Evolutionary conservation across 495 filamentous ascomycete species (phyloP).

Genomic region (Hyaloscypha hepaticicola): DNA sequence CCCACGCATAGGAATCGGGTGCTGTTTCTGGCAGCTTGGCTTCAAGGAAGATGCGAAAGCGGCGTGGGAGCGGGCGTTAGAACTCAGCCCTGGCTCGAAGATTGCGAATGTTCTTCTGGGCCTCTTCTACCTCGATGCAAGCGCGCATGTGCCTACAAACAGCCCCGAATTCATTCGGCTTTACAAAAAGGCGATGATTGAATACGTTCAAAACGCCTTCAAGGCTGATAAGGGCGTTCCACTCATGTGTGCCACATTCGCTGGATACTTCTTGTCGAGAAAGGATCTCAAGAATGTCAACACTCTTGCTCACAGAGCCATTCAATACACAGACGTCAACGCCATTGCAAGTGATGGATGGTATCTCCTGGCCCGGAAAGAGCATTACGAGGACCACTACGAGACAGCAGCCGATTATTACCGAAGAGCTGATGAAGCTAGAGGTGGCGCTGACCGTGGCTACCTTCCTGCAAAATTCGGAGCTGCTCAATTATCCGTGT

Average conservation of each 20-base stretch:
- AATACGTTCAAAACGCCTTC: constrained; percentile 91
- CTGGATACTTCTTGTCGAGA: constrained; percentile 78
- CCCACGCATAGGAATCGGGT: constrained; percentile 90
- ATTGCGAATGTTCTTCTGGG: constrained; percentile 87
- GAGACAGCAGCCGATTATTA: constrained; percentile 78
- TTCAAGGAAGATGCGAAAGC: constrained; percentile 87
- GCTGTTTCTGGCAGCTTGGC: constrained; percentile 92
- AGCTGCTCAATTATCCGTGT: constrained; percentile 78
- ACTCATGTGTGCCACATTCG: constrained; percentile 85
- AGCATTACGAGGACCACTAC: constrained; percentile 70
- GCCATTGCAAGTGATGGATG: constrained; percentile 94
- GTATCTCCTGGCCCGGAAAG: constrained; percentile 88
- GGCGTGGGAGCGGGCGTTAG: constrained; percentile 85
- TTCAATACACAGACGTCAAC: constrained; percentile 92
- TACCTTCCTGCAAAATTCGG: constrained; percentile 93
- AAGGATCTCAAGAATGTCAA: constrained; percentile 79
- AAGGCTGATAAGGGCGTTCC: constrained; percentile 94
- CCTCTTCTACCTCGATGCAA: constrained; percentile 81
- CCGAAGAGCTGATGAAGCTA: constrained; percentile 79
- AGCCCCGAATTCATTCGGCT: constrained; percentile 71
- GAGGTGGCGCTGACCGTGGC: constrained; percentile 83
- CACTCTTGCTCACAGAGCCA: constrained; percentile 83
- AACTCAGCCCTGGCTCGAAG: constrained; percentile 87
- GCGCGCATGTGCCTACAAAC: constrained; percentile 72
- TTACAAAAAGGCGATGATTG: constrained; percentile 91